Percentiles rank a stretch among this genome's conserved stretches.
phyloP scores from a whole-genome alignment of 306 rosid species.

The Cyclanthera cordifolia region DNA sequence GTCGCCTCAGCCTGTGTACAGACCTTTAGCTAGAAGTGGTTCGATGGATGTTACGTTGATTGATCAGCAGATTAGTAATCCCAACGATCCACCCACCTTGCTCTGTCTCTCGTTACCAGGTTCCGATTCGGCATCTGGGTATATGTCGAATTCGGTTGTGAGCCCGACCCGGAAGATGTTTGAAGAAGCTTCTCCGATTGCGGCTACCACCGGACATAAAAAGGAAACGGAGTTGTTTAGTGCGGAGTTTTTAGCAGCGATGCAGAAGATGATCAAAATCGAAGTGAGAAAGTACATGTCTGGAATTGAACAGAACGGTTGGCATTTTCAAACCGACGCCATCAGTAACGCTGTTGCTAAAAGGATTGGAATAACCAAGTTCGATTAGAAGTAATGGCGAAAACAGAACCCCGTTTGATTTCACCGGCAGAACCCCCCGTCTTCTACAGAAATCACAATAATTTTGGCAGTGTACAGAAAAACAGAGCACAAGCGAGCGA shows the following conservation, averaged over 20 bases:
- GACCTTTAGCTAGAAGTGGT: slow-evolving; percentile 15
- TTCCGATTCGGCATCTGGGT: slow-evolving; percentile 19
- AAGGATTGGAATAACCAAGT: slow-evolving; percentile 48
- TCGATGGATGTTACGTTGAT: slow-evolving; percentile 11
- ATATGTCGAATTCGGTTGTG: neutral
- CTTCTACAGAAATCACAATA: slow-evolving; percentile 1
- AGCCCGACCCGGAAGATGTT: slow-evolving; percentile 6
- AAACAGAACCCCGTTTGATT: neutral
- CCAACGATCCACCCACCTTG: slow-evolving; percentile 53
- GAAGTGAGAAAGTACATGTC: slow-evolving; percentile 75
- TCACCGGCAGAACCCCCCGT: neutral
- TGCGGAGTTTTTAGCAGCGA: slow-evolving; percentile 45
- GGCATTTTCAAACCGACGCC: slow-evolving; percentile 39
- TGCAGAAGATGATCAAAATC: slow-evolving; percentile 72
- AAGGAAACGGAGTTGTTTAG: slow-evolving; percentile 29
- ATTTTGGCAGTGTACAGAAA: slow-evolving; percentile 14
- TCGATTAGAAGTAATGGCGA: slow-evolving; percentile 23
- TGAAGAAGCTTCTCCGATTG: too few relatives aligned
- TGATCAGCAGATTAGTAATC: slow-evolving; percentile 18
- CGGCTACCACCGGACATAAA: neutral
- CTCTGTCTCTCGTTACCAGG: slow-evolving; percentile 67
- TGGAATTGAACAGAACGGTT: slow-evolving; percentile 48
- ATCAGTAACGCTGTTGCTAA: slow-evolving; percentile 48
- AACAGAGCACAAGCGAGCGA: neutral
- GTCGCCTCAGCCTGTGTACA: slow-evolving; percentile 12